Conservation (phyloP, 2,329 filamentous ascomycete genomes). For the Aureobasidium sp. region DNA sequence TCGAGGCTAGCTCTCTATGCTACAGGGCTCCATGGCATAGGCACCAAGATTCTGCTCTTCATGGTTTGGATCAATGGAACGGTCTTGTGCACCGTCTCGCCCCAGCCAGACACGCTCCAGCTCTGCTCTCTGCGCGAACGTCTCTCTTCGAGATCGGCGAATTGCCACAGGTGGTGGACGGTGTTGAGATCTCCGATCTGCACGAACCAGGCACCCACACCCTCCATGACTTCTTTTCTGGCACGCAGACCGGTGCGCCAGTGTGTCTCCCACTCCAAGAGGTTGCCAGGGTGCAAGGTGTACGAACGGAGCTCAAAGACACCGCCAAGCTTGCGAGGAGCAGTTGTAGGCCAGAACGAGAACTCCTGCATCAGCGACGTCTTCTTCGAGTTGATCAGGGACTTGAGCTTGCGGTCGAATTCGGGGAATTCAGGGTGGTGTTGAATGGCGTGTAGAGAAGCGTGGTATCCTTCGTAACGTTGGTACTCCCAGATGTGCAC, state of each 20-base stretch:
- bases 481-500: conserved; percentile 99
- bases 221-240: conserved; percentile 94
- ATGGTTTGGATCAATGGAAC: conserved; percentile 94
- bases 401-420: conserved; percentile 78
- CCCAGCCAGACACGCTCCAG: conserved; percentile 93
- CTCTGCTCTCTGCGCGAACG: conserved; percentile 86
- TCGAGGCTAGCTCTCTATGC: conserved; percentile 5
- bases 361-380: conserved; percentile 98
- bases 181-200: conserved; percentile 97
- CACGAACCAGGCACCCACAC: conserved; percentile 88
- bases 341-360: conserved; percentile 96
- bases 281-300: conserved; percentile 87
- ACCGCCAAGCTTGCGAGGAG: conserved; percentile 81
- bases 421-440: conserved; percentile 72
- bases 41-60: conserved; percentile 87
- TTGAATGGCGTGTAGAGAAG: conserved; percentile 77
- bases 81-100: conserved; percentile 95
- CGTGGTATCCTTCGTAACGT: conserved; percentile 91
- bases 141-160: conserved; percentile 90
- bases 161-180: conserved; percentile 97
- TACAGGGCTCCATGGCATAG: conserved; percentile 89
- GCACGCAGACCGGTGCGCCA: conserved; percentile 90
- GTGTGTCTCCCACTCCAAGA: conserved; percentile 98
- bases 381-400: conserved; percentile 74
- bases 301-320: conserved; percentile 96